Conservation (phyloP, 331 rosid species). For the Malus hybrid region DNA sequence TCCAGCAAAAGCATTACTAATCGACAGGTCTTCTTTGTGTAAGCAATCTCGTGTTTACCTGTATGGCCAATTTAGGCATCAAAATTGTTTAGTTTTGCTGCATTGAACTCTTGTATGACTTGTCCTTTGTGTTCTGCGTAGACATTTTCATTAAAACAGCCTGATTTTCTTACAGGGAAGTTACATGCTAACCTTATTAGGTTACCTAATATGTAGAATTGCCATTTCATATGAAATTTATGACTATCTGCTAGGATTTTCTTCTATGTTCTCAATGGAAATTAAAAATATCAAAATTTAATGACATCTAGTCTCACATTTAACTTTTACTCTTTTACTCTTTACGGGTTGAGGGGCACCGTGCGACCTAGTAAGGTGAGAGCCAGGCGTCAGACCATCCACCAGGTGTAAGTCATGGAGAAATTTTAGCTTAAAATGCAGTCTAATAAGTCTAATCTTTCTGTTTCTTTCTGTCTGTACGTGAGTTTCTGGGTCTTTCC, state of each 20-base stretch:
- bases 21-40: background rate
- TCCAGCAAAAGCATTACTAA: background rate
- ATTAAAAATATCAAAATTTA: background rate
- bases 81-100: background rate
- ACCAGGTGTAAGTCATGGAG: background rate
- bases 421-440: no score
- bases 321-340: background rate
- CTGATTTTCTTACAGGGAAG: no score
- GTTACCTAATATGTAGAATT: constrained; percentile 3
- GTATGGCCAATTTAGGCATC: background rate
- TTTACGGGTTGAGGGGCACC: background rate
- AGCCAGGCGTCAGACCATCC: background rate
- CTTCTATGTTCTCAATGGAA: background rate
- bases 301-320: background rate
- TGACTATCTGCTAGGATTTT: background rate
- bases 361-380: background rate
- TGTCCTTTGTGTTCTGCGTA: background rate
- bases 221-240: background rate
- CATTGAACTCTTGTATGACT: no score
- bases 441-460: background rate
- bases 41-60: background rate
- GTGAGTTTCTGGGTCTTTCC: background rate
- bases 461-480: background rate
- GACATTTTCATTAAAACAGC: no score
- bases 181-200: background rate